Conservation (phyloP, 192 early-diverging fungal species). For the Entrophospora sp. region DNA sequence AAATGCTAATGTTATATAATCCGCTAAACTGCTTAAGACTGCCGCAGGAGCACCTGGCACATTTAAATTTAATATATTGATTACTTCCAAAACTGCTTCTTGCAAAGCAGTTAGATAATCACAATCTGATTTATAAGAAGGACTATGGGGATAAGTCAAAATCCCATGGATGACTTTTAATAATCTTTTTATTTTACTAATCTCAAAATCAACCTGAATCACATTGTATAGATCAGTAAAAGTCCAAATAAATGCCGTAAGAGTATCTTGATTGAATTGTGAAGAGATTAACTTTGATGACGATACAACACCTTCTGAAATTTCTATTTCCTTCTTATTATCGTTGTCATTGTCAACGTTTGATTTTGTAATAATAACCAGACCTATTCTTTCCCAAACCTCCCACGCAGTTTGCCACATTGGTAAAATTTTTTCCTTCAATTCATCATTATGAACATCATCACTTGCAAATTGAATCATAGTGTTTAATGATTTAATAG, state of each 20-base stretch:
- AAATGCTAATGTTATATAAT: conserved; percentile 37
- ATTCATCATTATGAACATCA: conserved; percentile 12
- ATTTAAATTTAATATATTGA: conserved; percentile 27
- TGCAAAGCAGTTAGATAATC: conserved; percentile 59
- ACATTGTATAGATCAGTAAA: conserved; percentile 56
- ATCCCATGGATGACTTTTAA: conserved; percentile 40
- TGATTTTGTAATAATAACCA: conserved; percentile 38
- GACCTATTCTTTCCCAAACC: conserved; percentile 67
- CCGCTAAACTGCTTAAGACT: conserved; percentile 33
- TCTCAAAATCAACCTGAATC: conserved; percentile 39
- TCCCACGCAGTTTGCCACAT: conserved; percentile 61
- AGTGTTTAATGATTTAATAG: conserved; percentile 57
- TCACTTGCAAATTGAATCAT: conserved; percentile 37
- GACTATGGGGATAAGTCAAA: conserved; percentile 51
- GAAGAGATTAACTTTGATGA: conserved; percentile 23
- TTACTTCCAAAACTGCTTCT: conserved; percentile 47
- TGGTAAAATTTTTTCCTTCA: conserved; percentile 24
- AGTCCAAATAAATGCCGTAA: conserved; percentile 51
- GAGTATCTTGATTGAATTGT: conserved; percentile 63
- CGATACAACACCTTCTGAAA: background rate
- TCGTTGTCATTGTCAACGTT: background rate
- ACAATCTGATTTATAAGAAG: conserved; percentile 41
- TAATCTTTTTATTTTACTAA: conserved; percentile 44
- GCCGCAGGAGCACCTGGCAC: conserved; percentile 25
- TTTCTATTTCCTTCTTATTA: conserved; percentile 16